phyloP scores from a whole-genome alignment of 352 stramenopile species.

The Phytophthora meadii region DNA sequence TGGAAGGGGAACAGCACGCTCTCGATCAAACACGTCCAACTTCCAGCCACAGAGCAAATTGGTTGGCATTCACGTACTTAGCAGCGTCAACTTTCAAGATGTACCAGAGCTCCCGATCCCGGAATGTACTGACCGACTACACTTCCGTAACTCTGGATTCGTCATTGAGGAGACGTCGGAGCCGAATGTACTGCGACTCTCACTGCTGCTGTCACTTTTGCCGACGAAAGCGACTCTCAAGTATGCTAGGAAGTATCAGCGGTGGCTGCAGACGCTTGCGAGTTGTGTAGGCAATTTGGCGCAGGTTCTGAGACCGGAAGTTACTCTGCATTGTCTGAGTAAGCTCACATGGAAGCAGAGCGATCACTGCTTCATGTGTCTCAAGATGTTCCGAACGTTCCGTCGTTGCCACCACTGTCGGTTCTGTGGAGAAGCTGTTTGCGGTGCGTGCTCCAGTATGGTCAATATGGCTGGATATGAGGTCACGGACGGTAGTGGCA shows the following conservation, averaged over 20 bases:
- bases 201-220: conserved; percentile 56
- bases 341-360: conserved; percentile 66
- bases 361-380: conserved; percentile 71
- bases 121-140: conserved; percentile 42
- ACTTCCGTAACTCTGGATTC: conserved; percentile 61
- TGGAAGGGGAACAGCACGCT: conserved; percentile 34
- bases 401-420: conserved; percentile 77
- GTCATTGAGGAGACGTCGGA: conserved; percentile 60
- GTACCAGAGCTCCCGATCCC: conserved; percentile 41
- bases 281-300: conserved; percentile 49
- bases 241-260: conserved; percentile 43
- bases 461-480: conserved; percentile 54
- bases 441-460: conserved; percentile 67
- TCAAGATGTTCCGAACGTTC: conserved; percentile 78
- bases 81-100: conserved; percentile 51
- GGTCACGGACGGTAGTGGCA: conserved; percentile 35
- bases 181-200: conserved; percentile 43
- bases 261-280: conserved; percentile 40
- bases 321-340: conserved; percentile 46
- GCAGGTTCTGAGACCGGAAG: conserved; percentile 18
- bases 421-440: conserved; percentile 76
- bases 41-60: conserved; percentile 37
- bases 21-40: conserved; percentile 27
- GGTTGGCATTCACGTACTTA: conserved; percentile 47
- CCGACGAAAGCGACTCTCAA: conserved; percentile 44